A percentile compares a stretch with the other conserved stretches of the same genome.
Conservation (phyloP, 176 grass and related monocot genomes). For the Aegilops umbellulata region DNA sequence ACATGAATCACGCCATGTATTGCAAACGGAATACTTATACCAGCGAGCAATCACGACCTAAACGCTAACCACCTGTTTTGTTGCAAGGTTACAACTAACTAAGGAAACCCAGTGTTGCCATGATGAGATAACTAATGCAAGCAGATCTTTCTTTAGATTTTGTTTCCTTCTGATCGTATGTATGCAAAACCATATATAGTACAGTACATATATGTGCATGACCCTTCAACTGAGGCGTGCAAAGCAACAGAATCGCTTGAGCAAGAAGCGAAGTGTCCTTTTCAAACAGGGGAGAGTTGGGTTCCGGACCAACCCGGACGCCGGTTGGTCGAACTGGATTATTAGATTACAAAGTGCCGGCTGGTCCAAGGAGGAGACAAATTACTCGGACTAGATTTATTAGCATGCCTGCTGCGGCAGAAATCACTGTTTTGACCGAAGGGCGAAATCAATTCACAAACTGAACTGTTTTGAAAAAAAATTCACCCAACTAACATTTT, state of each 20-base stretch:
- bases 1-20: neutral
- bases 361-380: constrained; percentile 1
- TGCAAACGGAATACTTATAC: neutral
- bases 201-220: neutral
- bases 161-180: neutral
- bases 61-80: neutral
- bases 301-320: constrained; percentile 22
- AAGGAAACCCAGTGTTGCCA: constrained; percentile 20
- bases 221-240: constrained; percentile 28
- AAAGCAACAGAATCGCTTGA: constrained; percentile 41
- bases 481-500: too few relatives aligned
- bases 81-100: constrained; percentile 27
- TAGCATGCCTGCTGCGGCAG: neutral
- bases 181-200: neutral
- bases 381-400: neutral
- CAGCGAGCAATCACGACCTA: neutral
- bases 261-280: constrained; percentile 38
- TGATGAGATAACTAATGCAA: neutral
- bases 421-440: too few relatives aligned
- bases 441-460: too few relatives aligned
- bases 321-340: constrained; percentile 30
- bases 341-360: constrained; percentile 50
- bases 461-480: too few relatives aligned
- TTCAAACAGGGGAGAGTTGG: constrained; percentile 1
- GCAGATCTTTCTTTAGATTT: neutral